Percentiles rank a stretch among this genome's conserved stretches.
These are phyloP conservation scores for Papilionanthe hybrid DNA, from an alignment of 116 monocot species.

Conservation along the genomic window DNA sequence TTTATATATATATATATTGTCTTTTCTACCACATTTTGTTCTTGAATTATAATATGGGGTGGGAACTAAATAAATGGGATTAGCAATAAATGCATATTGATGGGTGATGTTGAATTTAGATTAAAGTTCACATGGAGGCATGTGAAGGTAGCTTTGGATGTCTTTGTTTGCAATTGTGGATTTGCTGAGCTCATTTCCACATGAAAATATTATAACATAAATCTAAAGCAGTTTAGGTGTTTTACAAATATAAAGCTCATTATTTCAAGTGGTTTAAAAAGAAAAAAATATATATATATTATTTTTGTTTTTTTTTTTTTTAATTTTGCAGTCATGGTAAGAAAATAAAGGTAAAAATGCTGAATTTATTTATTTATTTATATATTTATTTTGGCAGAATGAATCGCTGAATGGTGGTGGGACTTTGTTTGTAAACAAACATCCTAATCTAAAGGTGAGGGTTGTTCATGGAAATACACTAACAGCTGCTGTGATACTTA, in stretches of 20 bases:
- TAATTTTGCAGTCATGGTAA: not conserved
- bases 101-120: constrained; percentile 1
- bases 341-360: not conserved
- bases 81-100: not conserved
- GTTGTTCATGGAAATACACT: constrained; percentile 77
- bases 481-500: constrained; percentile 64
- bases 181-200: constrained; percentile 8
- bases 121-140: constrained; percentile 10
- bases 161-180: not conserved
- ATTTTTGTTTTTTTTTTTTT: not conserved
- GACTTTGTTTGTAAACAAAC: constrained; percentile 61
- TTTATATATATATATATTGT: not conserved
- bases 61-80: not conserved
- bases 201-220: not conserved
- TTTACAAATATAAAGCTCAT: not conserved
- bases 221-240: not conserved
- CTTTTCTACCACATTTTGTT: not conserved
- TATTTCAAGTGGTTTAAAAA: not conserved
- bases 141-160: not conserved
- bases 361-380: not conserved
- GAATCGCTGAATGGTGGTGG: constrained; percentile 78
- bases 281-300: not conserved
- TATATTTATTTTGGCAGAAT: constrained; percentile 30
- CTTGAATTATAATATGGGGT: not conserved
- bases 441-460: constrained; percentile 53